These are phyloP conservation scores for Bolboschoenus planiculmis DNA, from an alignment of 176 grass and related monocot genomes.

Conservation along the genomic window DNA sequence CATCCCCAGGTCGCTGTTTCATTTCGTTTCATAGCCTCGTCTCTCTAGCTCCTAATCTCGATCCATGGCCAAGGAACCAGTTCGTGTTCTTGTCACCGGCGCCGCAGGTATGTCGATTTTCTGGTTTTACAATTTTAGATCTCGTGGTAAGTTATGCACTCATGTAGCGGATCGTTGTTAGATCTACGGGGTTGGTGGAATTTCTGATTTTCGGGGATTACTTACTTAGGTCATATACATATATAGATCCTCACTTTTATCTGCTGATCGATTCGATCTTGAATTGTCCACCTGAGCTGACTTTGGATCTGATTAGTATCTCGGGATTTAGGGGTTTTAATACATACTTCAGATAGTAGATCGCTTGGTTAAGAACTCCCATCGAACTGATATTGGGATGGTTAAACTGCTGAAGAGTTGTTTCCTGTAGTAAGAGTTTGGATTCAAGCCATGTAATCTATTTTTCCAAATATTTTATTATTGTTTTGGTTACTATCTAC, in stretches of 20 bases:
- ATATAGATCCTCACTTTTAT: background rate
- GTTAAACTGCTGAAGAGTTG: background rate
- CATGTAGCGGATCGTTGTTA: constrained; percentile 16
- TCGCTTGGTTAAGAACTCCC: background rate
- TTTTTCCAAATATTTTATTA: background rate
- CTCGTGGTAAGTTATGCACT: background rate
- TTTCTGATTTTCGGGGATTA: background rate
- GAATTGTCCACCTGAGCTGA: background rate
- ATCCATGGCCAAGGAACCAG: constrained; percentile 84
- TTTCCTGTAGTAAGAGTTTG: background rate
- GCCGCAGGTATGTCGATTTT: constrained; percentile 59
- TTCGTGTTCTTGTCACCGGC: constrained; percentile 95
- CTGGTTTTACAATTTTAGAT: background rate
- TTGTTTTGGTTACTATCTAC: background rate
- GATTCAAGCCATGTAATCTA: background rate
- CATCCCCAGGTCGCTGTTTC: constrained; percentile 16
- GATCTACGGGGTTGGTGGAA: constrained; percentile 17
- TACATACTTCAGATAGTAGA: background rate
- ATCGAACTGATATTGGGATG: background rate
- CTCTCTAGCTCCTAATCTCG: background rate
- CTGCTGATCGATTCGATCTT: background rate
- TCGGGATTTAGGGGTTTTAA: constrained; percentile 8
- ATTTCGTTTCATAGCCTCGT: background rate
- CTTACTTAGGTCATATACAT: background rate
- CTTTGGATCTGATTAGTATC: constrained; percentile 15